Conservation (phyloP, 768 basidiomycete species). For the Phaeotremella fagi region DNA sequence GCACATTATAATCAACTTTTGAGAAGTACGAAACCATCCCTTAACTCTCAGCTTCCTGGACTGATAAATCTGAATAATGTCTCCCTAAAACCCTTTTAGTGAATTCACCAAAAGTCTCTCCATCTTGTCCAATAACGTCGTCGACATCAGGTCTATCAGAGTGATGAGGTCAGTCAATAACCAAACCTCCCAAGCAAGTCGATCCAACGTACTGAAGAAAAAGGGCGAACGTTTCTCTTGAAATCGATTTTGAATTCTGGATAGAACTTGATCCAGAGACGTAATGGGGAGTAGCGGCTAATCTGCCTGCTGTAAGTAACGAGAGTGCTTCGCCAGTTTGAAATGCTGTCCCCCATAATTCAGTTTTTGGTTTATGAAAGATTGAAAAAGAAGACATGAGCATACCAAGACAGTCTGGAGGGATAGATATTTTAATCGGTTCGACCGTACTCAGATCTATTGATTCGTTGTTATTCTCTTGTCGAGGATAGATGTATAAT, state of each 20-base stretch:
- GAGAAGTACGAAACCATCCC: not conserved
- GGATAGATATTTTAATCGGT: conserved; percentile 79
- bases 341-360: conserved; percentile 57
- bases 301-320: conserved; percentile 70
- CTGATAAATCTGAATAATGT: conserved; percentile 52
- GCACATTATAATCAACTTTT: conserved; percentile 1
- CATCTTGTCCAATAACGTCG: conserved; percentile 61
- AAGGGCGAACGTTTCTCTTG: conserved; percentile 67
- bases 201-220: conserved; percentile 50
- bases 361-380: not conserved
- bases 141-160: conserved; percentile 74
- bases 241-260: conserved; percentile 49
- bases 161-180: not conserved
- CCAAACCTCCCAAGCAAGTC: not conserved
- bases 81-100: conserved; percentile 70
- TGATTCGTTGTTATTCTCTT: conserved; percentile 49
- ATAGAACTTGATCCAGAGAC: conserved; percentile 63
- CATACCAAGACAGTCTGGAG: conserved; percentile 51
- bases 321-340: conserved; percentile 96
- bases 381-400: not conserved
- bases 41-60: conserved; percentile 3
- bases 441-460: too few relatives aligned
- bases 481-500: conserved; percentile 83
- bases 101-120: conserved; percentile 82
- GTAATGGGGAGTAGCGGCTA: conserved; percentile 92